Percentiles rank a stretch among this genome's conserved stretches.
Conservation (phyloP, 805 yeast species). For the Saturnispora halmiae region DNA sequence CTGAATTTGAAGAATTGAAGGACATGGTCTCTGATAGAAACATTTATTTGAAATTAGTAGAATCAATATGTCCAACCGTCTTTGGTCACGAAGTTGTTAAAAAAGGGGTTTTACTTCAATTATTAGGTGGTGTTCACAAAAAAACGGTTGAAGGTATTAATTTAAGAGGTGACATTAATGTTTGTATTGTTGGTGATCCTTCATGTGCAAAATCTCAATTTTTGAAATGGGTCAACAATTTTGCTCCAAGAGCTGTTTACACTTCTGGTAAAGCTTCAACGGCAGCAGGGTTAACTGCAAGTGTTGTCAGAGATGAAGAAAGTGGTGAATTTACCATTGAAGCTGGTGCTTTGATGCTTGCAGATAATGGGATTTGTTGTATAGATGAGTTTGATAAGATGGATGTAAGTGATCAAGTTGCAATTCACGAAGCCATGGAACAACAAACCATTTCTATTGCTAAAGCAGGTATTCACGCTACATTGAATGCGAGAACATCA, state of each 20-base stretch:
- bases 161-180: conserved; percentile 91
- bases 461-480: conserved; percentile 97
- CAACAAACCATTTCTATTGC: conserved; percentile 98
- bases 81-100: conserved; percentile 93
- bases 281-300: conserved; percentile 98
- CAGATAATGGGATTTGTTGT: conserved; percentile 97
- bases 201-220: conserved; percentile 96
- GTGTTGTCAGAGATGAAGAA: conserved; percentile 95
- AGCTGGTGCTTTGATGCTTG: conserved; percentile 97
- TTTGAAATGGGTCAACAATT: conserved; percentile 82
- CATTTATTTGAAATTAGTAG: conserved; percentile 73
- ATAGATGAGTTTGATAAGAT: conserved; percentile 98
- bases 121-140: conserved; percentile 94
- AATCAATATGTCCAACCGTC: conserved; percentile 90
- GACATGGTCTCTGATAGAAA: conserved; percentile 87
- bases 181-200: conserved; percentile 96
- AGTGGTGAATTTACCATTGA: conserved; percentile 95
- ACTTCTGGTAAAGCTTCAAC: conserved; percentile 98
- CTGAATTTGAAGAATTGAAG: conserved; percentile 76
- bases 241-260: conserved; percentile 89
- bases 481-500: conserved; percentile 92
- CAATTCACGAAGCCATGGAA: conserved; percentile 99
- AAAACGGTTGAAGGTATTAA: conserved; percentile 88
- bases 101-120: conserved; percentile 81
- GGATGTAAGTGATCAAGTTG: conserved; percentile 94